phyloP scores from a whole-genome alignment of 1,284 basidiomycete genomes.

The Salmacisia buchloeana region DNA sequence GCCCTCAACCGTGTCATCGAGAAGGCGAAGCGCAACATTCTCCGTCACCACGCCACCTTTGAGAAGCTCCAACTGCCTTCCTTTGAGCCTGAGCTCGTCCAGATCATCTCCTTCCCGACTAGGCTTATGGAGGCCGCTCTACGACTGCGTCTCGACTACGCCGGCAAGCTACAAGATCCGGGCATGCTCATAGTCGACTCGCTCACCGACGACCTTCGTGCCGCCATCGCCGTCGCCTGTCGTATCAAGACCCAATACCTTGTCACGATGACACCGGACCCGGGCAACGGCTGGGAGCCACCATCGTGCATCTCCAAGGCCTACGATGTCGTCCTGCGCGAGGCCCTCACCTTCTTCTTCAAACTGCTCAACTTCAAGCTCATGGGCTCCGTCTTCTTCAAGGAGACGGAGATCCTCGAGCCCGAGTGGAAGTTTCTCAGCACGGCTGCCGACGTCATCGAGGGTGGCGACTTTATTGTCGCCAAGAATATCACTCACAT shows the following conservation, averaged over 20 bases:
- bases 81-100: conserved; percentile 85
- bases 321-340: conserved; percentile 82
- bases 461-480: conserved; percentile 82
- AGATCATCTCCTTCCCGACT: conserved; percentile 89
- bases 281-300: conserved; percentile 78
- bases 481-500: conserved; percentile 55
- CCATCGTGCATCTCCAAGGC: conserved; percentile 76
- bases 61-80: conserved; percentile 81
- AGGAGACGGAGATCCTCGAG: conserved; percentile 94
- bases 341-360: conserved; percentile 86
- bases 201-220: conserved; percentile 85
- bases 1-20: conserved; percentile 80
- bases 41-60: conserved; percentile 69
- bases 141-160: conserved; percentile 82
- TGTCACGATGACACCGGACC: conserved; percentile 70
- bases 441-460: conserved; percentile 80
- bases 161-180: conserved; percentile 76
- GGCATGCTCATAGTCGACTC: conserved; percentile 83
- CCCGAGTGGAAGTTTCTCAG: conserved; percentile 94
- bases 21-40: conserved; percentile 79
- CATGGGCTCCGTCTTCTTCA: conserved; percentile 92
- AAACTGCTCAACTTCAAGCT: conserved; percentile 90
- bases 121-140: conserved; percentile 86
- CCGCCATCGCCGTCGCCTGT: conserved; percentile 86
- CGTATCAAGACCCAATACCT: conserved; percentile 91